Conservation (phyloP, 2,329 filamentous ascomycete species). For the Parascedosporium putredinis region DNA sequence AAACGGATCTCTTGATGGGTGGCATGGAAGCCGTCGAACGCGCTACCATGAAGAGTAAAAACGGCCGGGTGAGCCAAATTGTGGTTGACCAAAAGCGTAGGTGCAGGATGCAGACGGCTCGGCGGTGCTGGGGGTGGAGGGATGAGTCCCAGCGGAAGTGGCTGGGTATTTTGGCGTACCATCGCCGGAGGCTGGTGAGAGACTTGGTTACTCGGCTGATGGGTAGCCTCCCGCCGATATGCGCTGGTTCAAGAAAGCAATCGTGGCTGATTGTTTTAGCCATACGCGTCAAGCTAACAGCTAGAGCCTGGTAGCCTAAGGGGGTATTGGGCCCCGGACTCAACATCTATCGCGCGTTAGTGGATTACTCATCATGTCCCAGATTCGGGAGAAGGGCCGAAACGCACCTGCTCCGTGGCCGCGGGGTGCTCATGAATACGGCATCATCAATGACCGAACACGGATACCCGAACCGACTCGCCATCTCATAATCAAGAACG, state of each 20-base stretch:
- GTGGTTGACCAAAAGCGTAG: neutral
- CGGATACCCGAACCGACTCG: conserved; percentile 4
- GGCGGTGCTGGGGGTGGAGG: neutral
- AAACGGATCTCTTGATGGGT: neutral
- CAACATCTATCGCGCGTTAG: conserved; percentile 1
- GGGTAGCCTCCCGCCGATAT: conserved; percentile 1
- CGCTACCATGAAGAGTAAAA: neutral
- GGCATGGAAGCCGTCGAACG: neutral
- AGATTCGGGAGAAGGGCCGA: neutral
- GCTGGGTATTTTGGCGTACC: neutral
- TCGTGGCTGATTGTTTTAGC: conserved; percentile 1
- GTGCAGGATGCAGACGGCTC: neutral
- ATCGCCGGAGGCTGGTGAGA: neutral
- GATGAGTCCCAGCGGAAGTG: conserved; percentile 1
- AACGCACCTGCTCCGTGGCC: conserved; percentile 1
- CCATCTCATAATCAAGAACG: conserved; percentile 5
- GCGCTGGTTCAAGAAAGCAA: conserved; percentile 1
- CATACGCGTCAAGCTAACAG: conserved; percentile 2
- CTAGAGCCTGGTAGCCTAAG: conserved; percentile 1
- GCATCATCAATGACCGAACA: conserved; percentile 4
- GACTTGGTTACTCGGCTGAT: conserved; percentile 3
- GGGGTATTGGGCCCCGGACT: neutral
- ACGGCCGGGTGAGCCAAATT: neutral
- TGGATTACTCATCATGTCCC: neutral
- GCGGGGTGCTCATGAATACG: conserved; percentile 3